These are phyloP conservation scores for Pascua guehoae DNA, from an alignment of 1,284 basidiomycete species.

Conservation along the genomic window DNA sequence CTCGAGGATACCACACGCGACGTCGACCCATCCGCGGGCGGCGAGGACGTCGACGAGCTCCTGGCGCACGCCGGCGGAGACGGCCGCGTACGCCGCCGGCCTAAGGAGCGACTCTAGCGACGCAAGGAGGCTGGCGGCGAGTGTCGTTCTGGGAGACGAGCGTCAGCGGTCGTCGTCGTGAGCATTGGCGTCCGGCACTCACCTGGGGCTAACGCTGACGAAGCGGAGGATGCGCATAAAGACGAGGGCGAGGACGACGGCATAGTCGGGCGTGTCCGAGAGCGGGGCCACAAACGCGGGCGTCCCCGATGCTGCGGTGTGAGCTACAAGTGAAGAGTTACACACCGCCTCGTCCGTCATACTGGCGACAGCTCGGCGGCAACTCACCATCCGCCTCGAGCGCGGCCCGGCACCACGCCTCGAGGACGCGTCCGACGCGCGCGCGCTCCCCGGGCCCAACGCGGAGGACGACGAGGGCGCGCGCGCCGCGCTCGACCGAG, in stretches of 20 bases:
- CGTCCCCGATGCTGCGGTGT: neutral
- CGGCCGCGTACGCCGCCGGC: constrained; percentile 13
- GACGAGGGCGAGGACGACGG: constrained; percentile 7
- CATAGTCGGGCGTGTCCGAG: neutral
- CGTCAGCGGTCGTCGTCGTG: neutral
- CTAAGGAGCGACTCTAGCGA: constrained; percentile 20
- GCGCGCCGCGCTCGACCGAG: constrained; percentile 8
- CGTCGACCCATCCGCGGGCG: constrained; percentile 31
- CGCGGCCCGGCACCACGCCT: constrained; percentile 20
- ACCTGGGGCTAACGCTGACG: constrained; percentile 13
- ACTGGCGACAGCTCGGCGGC: too few species aligned
- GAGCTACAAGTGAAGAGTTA: too few species aligned
- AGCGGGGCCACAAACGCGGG: constrained; percentile 1
- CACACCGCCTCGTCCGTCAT: neutral
- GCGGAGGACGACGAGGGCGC: constrained; percentile 19
- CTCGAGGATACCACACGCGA: constrained; percentile 24
- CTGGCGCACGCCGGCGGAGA: neutral
- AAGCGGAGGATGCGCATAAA: constrained; percentile 14
- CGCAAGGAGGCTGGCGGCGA: constrained; percentile 10
- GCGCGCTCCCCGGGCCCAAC: constrained; percentile 6
- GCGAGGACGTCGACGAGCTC: constrained; percentile 19
- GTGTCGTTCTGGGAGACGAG: constrained; percentile 12
- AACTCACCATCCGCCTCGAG: constrained; percentile 2
- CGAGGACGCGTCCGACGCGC: constrained; percentile 15
- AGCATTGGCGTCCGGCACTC: neutral